Conservation (phyloP, 192 early-diverging fungal species). For the Coemansia erecta region DNA sequence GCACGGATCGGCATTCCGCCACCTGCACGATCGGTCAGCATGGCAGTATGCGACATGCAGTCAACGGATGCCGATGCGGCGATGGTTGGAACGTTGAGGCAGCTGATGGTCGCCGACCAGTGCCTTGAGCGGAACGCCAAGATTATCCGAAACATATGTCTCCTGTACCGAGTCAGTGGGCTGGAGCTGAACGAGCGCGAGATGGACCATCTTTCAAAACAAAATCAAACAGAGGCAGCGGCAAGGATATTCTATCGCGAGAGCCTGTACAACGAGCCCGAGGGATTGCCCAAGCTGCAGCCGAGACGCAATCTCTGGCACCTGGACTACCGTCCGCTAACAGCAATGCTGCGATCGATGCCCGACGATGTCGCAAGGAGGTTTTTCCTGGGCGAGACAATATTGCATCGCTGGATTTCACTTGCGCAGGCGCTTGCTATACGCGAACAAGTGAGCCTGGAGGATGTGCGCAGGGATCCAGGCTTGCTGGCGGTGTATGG, state of each 20-base stretch:
- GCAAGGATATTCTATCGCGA: constrained; percentile 16
- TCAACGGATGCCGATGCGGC: constrained; percentile 6
- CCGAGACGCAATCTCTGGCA: constrained; percentile 22
- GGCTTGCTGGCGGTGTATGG: background rate
- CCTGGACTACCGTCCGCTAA: constrained; percentile 41
- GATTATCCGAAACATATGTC: constrained; percentile 45
- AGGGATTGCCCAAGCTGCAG: constrained; percentile 1
- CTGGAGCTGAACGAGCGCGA: constrained; percentile 30
- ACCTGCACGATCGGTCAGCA: constrained; percentile 2
- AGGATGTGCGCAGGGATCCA: constrained; percentile 11
- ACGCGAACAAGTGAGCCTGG: constrained; percentile 16
- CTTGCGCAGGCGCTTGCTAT: constrained; percentile 44
- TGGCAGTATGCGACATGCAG: constrained; percentile 30
- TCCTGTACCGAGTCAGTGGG: constrained; percentile 36
- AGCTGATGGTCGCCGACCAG: constrained; percentile 37
- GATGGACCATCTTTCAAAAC: constrained; percentile 2
- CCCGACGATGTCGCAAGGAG: constrained; percentile 42
- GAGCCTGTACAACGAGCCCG: constrained; percentile 16
- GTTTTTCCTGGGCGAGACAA: constrained; percentile 51
- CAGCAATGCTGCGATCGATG: constrained; percentile 35
- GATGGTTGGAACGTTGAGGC: constrained; percentile 39
- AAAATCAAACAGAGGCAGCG: background rate
- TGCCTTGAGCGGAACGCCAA: constrained; percentile 47
- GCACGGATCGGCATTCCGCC: constrained; percentile 45
- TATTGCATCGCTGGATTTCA: constrained; percentile 48